Evolutionary conservation across 495 filamentous ascomycete genomes (phyloP).

Genomic region (Hypoxylon perforatum): DNA sequence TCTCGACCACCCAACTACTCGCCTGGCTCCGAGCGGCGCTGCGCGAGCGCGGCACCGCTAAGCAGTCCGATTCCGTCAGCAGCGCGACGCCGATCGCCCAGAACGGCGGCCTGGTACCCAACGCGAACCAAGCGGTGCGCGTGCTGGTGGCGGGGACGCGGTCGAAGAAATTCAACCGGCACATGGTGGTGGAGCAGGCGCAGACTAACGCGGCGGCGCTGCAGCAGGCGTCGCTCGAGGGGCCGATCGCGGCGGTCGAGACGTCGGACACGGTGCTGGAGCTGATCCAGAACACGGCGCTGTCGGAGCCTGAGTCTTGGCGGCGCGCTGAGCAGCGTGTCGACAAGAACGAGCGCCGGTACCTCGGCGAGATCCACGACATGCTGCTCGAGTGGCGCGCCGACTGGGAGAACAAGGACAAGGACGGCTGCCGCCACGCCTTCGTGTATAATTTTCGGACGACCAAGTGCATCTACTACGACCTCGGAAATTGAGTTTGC

Average conservation of each 20-base stretch:
- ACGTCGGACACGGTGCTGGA: slow-evolving; percentile 88
- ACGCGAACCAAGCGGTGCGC: slow-evolving; percentile 78
- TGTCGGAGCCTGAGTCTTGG: slow-evolving; percentile 90
- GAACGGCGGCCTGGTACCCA: slow-evolving; percentile 41
- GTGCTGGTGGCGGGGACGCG: slow-evolving; percentile 82
- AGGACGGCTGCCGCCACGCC: slow-evolving; percentile 66
- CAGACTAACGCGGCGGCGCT: slow-evolving; percentile 70
- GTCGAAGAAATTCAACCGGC: slow-evolving; percentile 90
- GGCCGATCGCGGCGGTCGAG: slow-evolving; percentile 89
- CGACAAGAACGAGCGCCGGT: slow-evolving; percentile 81
- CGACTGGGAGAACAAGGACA: slow-evolving; percentile 66
- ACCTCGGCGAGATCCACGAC: slow-evolving; percentile 87
- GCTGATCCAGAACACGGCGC: slow-evolving; percentile 75
- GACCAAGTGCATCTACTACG: slow-evolving; percentile 79
- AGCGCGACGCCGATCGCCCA: slow-evolving; percentile 56
- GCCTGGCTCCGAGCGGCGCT: slow-evolving; percentile 84
- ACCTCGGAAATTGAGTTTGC: slow-evolving; percentile 63
- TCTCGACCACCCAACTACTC: slow-evolving; percentile 79
- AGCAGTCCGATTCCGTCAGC: slow-evolving; percentile 53
- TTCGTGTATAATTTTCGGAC: slow-evolving; percentile 88
- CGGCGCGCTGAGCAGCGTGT: slow-evolving; percentile 81
- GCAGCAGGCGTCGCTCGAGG: slow-evolving; percentile 72
- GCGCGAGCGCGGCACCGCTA: slow-evolving; percentile 68
- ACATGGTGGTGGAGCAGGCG: slow-evolving; percentile 84
- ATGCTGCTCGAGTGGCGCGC: slow-evolving; percentile 70